Evolutionary conservation across 305 asterid genomes (phyloP), one percentile per base, ranked within the genome.

Genomic region (Solanum hybrid): DNA sequence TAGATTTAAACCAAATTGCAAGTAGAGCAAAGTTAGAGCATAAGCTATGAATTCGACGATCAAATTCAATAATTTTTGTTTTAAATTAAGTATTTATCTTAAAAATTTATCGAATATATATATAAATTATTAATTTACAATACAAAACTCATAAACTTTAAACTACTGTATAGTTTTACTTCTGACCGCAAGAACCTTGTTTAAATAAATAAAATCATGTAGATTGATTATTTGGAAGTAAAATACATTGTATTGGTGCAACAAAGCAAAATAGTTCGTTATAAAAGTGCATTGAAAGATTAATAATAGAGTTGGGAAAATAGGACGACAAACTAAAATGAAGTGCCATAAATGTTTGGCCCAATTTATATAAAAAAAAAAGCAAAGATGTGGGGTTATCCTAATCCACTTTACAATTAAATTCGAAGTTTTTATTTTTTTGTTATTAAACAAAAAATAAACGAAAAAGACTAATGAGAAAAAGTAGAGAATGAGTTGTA

Each of bases 351-450:
- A 84, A 84, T 84, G 76, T 84, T 84, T 57, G 76, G 76, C 76
- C 76, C 88, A 31, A 84, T 20, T 84, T 84, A 15, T 10, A 51
- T 84, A 84, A 31, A 83, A 34, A 82, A 34, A 83, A 84, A 84
- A 31, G 88, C 88, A 51, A 84, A 51, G 31, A 10, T 68, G 88
- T 31, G 39, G 88, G 88, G 76, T 84, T 84, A 84, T 57, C 88
- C 88, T 51, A 84, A 51, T 84, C 88, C 41, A 84, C 41, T 84
- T 84, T 31, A 41, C 39, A 84, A 45, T 83, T 39, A 15, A 84
- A 29, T 29, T 84, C 15, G 3, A 51, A 4, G 73, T 27, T 45
- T 8, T 4, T 15, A 1, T 7, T 26, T 39, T 27, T 5, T 31
- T 83, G n/a, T 20, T 20, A 33, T 76, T 7, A 31, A 32, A 77